Evolutionary conservation across 164 flowering plant genomes (phyloP).

Genomic region (Platanus orientalis): DNA sequence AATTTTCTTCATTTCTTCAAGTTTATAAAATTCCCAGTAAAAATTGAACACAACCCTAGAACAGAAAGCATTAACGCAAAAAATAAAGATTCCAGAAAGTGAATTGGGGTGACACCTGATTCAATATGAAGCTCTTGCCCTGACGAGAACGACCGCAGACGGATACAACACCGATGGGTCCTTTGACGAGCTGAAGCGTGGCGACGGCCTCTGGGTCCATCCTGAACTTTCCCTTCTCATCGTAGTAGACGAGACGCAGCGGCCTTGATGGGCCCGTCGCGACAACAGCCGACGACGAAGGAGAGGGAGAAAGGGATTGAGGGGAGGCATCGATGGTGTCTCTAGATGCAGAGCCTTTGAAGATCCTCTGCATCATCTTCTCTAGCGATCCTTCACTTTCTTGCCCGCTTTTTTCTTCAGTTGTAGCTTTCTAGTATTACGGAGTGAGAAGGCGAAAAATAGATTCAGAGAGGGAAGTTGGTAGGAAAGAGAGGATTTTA

Average conservation of each 20-base stretch:
- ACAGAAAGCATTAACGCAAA: not conserved
- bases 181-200: conserved; percentile 83
- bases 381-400: not conserved
- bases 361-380: conserved; percentile 34
- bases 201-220: conserved; percentile 99
- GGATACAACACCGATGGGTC: conserved; percentile 88
- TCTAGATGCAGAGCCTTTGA: conserved; percentile 31
- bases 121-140: conserved; percentile 92
- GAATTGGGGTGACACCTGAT: conserved; percentile 74
- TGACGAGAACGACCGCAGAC: conserved; percentile 99
- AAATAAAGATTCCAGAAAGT: not conserved
- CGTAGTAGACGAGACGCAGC: conserved; percentile 78
- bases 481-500: not conserved
- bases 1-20: too few relatives aligned
- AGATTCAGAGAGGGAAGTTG: not conserved
- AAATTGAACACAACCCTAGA: conserved; percentile 5
- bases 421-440: not conserved
- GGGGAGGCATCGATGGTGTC: conserved; percentile 24
- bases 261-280: conserved; percentile 83
- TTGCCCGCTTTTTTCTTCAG: not conserved
- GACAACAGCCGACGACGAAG: conserved; percentile 13
- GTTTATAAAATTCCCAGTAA: too few relatives aligned
- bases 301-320: conserved; percentile 16
- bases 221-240: conserved; percentile 83
- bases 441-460: not conserved